Evolutionary conservation across 352 stramenopile genomes (phyloP), one percentile per base, ranked within the genome.

Genomic region (Blastocystis sp.): DNA sequence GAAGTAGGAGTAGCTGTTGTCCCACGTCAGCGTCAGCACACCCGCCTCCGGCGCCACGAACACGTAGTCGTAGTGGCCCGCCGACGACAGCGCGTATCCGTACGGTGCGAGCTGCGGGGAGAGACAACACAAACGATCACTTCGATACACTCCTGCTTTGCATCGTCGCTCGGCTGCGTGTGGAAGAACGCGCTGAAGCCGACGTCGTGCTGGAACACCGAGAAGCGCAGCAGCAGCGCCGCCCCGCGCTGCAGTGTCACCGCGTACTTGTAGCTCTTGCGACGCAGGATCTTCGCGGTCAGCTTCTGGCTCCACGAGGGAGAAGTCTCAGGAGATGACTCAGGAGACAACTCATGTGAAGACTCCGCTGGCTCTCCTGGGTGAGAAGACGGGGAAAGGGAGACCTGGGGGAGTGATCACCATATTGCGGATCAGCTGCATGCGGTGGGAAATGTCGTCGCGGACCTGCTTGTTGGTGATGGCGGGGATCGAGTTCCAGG

Each of bases 1-100:
- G 51, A 85, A 76, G 44, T 72, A 76, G n/a, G 34, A 59, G 51
- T 85, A 85, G 2, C 49, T 48, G 42, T 85, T 85, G 51, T 85
- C 75, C 75, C 75, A 85, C 21, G 42, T 63, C 40, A 81, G 29
- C 46, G 69, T 63, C 29, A 81, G 24, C 21, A n/a, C 36, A 36
- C 69, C 69, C 24, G 61, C 48, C 29, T 29, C 11, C 9, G 69
- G 69, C 49, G 69, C 69, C 3, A n/a, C 24, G 46, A 81, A 81
- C 2, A 81, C 29, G 53, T 81, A 81, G 36, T 64, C 40, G 46
- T 42, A 81, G 40, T 81, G 53, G 16, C 69, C 69, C 16, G 51
- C 29, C 34, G 69, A 81, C 4, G 69, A 81, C 11, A 81, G 53
- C 29, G 56, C 69, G 53, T 81, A 81, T 61, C 63, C 21, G 44